Evolutionary conservation across 2,329 filamentous ascomycete species (phyloP).

Genomic region (Cercospora sojina): DNA sequence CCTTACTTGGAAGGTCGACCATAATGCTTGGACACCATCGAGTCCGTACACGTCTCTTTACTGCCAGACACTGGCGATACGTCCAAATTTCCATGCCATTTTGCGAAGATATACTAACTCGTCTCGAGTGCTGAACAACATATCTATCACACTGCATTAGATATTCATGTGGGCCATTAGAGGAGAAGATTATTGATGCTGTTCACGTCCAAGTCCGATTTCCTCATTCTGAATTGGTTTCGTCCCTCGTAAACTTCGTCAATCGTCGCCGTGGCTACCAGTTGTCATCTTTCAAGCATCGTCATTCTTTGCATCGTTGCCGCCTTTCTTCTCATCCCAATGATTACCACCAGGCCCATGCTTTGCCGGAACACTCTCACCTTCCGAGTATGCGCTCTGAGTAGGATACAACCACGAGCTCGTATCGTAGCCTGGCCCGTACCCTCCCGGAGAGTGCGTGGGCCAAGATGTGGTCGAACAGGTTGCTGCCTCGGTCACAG

Average conservation of each 20-base stretch:
- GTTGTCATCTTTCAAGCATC: neutral
- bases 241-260: neutral
- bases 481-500: neutral
- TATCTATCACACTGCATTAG: neutral
- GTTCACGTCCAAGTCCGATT: neutral
- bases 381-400: neutral
- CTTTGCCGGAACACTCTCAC: neutral
- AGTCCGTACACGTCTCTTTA: no score
- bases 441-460: neutral
- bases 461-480: neutral
- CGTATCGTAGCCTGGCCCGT: neutral
- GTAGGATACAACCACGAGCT: neutral
- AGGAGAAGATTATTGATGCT: neutral
- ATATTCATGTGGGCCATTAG: neutral
- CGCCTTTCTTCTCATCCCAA: neutral
- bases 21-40: neutral
- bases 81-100: neutral
- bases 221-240: neutral
- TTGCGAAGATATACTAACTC: neutral
- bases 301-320: neutral
- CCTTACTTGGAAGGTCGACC: slow-evolving; percentile 12
- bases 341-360: neutral
- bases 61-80: neutral
- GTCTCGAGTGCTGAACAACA: neutral
- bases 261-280: neutral